A percentile compares a stretch with the other conserved stretches of the same genome.
Evolutionary conservation across 2,329 filamentous ascomycete species (phyloP).

Genomic region (Phialophora chinensis): DNA sequence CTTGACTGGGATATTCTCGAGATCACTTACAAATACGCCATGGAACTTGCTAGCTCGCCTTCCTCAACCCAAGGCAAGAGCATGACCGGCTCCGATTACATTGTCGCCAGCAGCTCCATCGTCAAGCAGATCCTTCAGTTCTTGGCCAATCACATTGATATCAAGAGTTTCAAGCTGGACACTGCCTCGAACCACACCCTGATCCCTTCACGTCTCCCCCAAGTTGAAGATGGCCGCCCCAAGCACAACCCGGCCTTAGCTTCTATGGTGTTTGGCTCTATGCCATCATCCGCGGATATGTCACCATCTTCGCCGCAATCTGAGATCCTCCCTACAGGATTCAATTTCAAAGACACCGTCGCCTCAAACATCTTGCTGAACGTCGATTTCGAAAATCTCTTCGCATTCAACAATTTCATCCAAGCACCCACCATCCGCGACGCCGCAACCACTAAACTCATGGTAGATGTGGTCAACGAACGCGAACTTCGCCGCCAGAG

Average conservation of each 20-base stretch:
- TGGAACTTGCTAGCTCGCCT: slow-evolving; percentile 30
- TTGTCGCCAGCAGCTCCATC: slow-evolving; percentile 27
- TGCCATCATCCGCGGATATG: slow-evolving; percentile 34
- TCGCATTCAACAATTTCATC: slow-evolving; percentile 29
- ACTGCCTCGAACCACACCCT: slow-evolving; percentile 11
- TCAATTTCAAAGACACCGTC: slow-evolving; percentile 26
- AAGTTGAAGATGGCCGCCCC: slow-evolving; percentile 31
- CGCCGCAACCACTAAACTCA: slow-evolving; percentile 24
- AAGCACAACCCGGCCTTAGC: slow-evolving; percentile 37
- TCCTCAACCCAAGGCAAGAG: slow-evolving; percentile 26
- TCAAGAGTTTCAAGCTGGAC: slow-evolving; percentile 34
- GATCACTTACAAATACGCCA: slow-evolving; percentile 32
- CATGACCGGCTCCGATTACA: slow-evolving; percentile 32
- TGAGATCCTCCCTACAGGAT: slow-evolving; percentile 14
- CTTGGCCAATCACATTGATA: slow-evolving; percentile 30
- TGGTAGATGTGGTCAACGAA: slow-evolving; percentile 34
- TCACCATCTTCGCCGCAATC: slow-evolving; percentile 29
- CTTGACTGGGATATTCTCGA: slow-evolving; percentile 39
- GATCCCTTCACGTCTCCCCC: slow-evolving; percentile 33
- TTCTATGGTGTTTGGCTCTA: slow-evolving; percentile 40
- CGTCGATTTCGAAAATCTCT: slow-evolving; percentile 37
- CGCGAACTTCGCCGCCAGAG: slow-evolving; percentile 36
- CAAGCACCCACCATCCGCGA: slow-evolving; percentile 16
- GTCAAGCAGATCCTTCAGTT: slow-evolving; percentile 31
- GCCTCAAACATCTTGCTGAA: slow-evolving; percentile 39